Percentiles rank a stretch among this genome's conserved stretches.
Evolutionary conservation across 352 stramenopile genomes (phyloP).

Genomic region (Phytopythium litorale): DNA sequence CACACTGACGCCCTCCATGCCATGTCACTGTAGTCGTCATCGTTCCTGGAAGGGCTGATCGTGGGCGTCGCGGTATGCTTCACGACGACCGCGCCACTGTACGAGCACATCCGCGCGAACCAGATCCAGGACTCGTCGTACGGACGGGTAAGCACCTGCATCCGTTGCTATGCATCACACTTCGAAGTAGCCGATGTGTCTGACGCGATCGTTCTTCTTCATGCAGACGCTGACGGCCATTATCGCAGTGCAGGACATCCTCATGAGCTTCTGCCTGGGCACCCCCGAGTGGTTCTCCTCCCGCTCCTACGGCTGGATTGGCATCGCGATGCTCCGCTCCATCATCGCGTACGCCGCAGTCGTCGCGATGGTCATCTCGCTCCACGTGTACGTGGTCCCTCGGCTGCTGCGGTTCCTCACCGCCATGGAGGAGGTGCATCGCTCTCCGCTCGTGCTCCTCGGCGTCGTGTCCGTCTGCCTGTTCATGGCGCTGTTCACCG

Average conservation of each 20-base stretch:
- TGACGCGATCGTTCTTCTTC: not conserved
- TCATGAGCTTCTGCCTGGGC: slow-evolving; percentile 85
- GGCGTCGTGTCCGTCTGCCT: slow-evolving; percentile 83
- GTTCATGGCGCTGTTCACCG: slow-evolving; percentile 82
- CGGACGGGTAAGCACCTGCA: slow-evolving; percentile 33
- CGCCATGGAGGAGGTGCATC: slow-evolving; percentile 79
- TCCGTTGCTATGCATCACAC: not conserved
- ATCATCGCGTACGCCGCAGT: slow-evolving; percentile 72
- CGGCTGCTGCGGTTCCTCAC: slow-evolving; percentile 66
- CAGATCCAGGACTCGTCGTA: slow-evolving; percentile 81
- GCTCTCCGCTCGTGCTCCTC: slow-evolving; percentile 70
- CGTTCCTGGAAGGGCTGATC: slow-evolving; percentile 71
- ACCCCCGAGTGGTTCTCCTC: slow-evolving; percentile 85
- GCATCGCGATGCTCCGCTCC: slow-evolving; percentile 61
- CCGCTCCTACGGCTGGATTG: slow-evolving; percentile 64
- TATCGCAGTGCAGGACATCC: slow-evolving; percentile 80
- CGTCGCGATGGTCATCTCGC: slow-evolving; percentile 55
- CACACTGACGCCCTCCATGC: slow-evolving; percentile 1
- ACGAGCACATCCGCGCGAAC: slow-evolving; percentile 78
- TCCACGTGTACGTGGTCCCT: slow-evolving; percentile 73
- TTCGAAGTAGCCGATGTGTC: not conserved
- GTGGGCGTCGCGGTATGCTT: slow-evolving; percentile 79
- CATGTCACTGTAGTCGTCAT: slow-evolving; percentile 32
- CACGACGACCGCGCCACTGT: slow-evolving; percentile 77
- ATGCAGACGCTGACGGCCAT: slow-evolving; percentile 75